Evolutionary conservation across 345 rosid genomes (phyloP).

Genomic region (Anacardium occidentale): DNA sequence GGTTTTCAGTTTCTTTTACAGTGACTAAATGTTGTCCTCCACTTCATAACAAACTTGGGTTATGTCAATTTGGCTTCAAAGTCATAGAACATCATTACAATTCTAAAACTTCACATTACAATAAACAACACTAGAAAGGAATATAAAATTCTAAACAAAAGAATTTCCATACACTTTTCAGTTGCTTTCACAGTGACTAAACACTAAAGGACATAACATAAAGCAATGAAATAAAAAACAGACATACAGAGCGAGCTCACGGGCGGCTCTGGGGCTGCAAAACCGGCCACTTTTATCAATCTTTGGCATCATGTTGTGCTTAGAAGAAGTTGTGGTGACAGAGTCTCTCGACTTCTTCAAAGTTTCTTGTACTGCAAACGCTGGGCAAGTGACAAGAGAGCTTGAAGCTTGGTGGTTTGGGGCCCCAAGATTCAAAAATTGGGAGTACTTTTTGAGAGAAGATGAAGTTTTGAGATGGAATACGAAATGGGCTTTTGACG

Average conservation of each 20-base stretch:
- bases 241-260: constrained; percentile 90
- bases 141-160: no score
- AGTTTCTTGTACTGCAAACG: constrained; percentile 43
- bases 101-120: no score
- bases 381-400: constrained; percentile 41
- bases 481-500: constrained; percentile 13
- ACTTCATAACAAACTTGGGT: no score
- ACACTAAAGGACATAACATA: neutral
- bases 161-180: no score
- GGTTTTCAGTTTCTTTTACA: no score
- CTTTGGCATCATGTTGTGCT: constrained; percentile 56
- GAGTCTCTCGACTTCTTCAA: constrained; percentile 26
- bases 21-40: no score
- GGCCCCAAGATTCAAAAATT: neutral
- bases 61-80: no score
- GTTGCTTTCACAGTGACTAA: no score
- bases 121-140: no score
- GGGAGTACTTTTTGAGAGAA: constrained; percentile 1
- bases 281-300: constrained; percentile 89
- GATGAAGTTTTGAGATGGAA: constrained; percentile 15
- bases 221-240: neutral
- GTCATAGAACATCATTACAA: no score
- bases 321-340: constrained; percentile 26
- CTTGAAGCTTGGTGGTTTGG: constrained; percentile 1
- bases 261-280: constrained; percentile 97